Conservation (phyloP, 257 asterid genomes). For the Gentiana macrophylla region DNA sequence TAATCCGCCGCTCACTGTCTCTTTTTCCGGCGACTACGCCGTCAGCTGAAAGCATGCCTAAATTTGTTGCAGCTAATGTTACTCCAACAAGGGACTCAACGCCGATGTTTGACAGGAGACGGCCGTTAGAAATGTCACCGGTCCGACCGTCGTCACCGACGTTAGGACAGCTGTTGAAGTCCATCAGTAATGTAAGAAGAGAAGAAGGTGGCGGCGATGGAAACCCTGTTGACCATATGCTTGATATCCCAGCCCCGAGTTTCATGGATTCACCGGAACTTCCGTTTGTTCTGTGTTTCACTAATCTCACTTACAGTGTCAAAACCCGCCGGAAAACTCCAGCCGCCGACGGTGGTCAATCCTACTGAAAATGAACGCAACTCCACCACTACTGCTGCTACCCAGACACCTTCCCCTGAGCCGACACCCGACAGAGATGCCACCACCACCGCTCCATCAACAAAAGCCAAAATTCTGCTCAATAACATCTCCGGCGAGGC, state of each 20-base stretch:
- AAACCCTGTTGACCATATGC: slow-evolving; percentile 59
- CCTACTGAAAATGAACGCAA: no score
- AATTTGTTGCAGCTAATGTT: slow-evolving; percentile 13
- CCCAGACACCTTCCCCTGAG: neutral
- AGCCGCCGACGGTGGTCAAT: no score
- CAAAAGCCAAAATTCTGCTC: neutral
- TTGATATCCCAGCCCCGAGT: slow-evolving; percentile 14
- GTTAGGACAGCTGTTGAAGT: slow-evolving; percentile 23
- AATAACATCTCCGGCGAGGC: neutral
- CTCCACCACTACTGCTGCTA: no score
- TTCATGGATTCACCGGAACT: neutral
- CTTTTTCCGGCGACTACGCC: no score
- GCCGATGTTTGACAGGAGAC: slow-evolving; percentile 15
- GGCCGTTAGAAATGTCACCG: slow-evolving; percentile 11
- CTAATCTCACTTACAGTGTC: slow-evolving; percentile 46
- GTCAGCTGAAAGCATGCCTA: slow-evolving; percentile 7
- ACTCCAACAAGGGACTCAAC: slow-evolving; percentile 7
- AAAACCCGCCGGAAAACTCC: slow-evolving; percentile 8
- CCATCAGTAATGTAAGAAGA: slow-evolving; percentile 22
- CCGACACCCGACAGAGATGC: neutral
- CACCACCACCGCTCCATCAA: slow-evolving; percentile 10
- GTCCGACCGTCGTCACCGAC: slow-evolving; percentile 13
- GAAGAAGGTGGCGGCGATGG: slow-evolving; percentile 40
- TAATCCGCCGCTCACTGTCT: no score
- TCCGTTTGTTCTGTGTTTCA: slow-evolving; percentile 19